Base-by-base conservation (phyloP, 345 rosid species). In the Clausena lansium region DNA sequence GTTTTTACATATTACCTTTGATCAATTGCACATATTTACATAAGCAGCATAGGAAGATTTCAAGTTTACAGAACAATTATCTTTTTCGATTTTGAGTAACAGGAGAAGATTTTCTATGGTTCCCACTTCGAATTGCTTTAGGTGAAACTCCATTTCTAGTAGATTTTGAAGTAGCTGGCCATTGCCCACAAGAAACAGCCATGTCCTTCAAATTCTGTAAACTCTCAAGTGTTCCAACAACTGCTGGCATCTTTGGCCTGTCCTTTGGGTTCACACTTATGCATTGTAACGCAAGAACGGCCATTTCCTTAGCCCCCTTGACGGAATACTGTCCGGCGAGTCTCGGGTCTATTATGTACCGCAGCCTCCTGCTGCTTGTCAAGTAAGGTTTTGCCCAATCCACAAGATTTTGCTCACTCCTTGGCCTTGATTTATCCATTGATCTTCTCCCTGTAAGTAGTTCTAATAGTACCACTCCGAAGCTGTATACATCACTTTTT, bases 351-450 rank as follows among this genome's bases (percentile, higher is more conserved):
- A 91, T 83, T 6, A 93, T 82, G 25, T 85, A 89, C 22, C 93
- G 88, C 72, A 95, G 75, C 78, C 93, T 87, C 36, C 98, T 82
- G 81, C 94, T 88, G 80, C 94, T 92, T 0, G 69, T 82, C 27
- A 95, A 67, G 84, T 92, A 95, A 24, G 99, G 98, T 73, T 84
- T 90, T 58, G 93, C 81, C 96, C 96, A 95, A 64, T 91, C 97
- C 1, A 91, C 91, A 9, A 95, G 90, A 87, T 83, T 92, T 71
- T 90, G 98, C 79, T 95, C 94, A 30, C 73, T 84, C 87, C 93
- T 93, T 0, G 90, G 80, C 67, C 93, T 84, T 64, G 85, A 79
- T 82, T 89, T 95, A 11, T 95, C 98, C 52, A 92, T 86, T 32
- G 96, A 88, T 82, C 98, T 85, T 80, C 97, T 91, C 3, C 98